A percentile compares a stretch with the other conserved stretches of the same genome.
Conservation (phyloP, 192 early-diverging fungal species). For the Coemansia erecta region DNA sequence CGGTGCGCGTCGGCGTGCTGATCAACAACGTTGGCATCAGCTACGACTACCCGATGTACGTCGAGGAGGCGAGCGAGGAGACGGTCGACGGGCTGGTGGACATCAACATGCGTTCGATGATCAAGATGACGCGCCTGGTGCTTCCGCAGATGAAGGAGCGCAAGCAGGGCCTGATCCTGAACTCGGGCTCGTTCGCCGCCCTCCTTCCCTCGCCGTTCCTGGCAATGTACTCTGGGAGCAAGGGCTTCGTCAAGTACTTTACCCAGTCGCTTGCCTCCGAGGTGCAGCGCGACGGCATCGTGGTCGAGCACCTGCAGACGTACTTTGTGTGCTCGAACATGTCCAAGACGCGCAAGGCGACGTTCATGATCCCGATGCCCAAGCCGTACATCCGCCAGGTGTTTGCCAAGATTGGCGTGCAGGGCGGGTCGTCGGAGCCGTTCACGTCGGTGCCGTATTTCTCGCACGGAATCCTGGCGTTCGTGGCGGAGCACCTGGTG, state of each 20-base stretch:
- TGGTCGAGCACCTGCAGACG: constrained; percentile 90
- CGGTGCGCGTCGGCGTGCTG: constrained; percentile 56
- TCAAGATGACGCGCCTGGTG: constrained; percentile 78
- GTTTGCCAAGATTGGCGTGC: constrained; percentile 66
- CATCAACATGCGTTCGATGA: constrained; percentile 81
- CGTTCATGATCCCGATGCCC: constrained; percentile 76
- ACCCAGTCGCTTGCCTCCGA: constrained; percentile 87
- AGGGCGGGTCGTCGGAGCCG: constrained; percentile 63
- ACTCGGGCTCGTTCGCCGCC: constrained; percentile 89
- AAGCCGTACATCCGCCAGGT: constrained; percentile 74
- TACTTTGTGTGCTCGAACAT: constrained; percentile 95
- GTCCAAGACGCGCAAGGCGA: constrained; percentile 87
- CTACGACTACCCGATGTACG: constrained; percentile 87
- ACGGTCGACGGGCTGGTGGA: constrained; percentile 72
- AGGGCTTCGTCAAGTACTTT: constrained; percentile 88
- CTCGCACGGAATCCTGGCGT: constrained; percentile 46
- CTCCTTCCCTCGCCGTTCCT: constrained; percentile 80
- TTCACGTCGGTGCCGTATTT: constrained; percentile 49
- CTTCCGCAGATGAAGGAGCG: constrained; percentile 78
- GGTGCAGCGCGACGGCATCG: constrained; percentile 62
- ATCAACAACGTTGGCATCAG: constrained; percentile 95
- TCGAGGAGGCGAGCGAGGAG: constrained; percentile 69
- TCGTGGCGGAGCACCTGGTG: constrained; percentile 32
- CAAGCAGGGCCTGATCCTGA: constrained; percentile 82
- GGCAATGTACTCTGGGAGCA: constrained; percentile 89